Base-by-base conservation (phyloP, 2,329 filamentous ascomycete species). In the Exophiala sideris region DNA sequence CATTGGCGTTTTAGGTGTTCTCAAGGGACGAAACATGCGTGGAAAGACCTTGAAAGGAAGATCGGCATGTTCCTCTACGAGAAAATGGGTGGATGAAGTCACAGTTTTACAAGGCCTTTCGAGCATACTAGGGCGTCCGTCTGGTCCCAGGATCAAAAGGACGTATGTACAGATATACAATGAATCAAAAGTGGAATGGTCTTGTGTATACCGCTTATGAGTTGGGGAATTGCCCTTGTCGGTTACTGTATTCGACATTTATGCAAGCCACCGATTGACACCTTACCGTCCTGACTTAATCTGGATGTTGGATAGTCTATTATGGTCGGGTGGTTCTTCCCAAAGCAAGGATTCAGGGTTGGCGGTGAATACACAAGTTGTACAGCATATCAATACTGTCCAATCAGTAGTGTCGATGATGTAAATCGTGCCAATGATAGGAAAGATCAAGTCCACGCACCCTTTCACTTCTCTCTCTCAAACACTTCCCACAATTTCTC, bases 141-240 rank as follows among this genome's bases (percentile, higher is more conserved):
- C 29, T 45, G 20, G 24, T 56, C 36, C 24, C 33, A 48, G 7
- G 24, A 29, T 8, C 24, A 56, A 52, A 56, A 52, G 35, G 42
- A 42, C 49, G 57, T 50, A 55, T 59, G 57, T 59, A 59, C 57
- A 59, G 57, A 59, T 56, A 59, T 51, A 59, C 52, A 48, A 42
- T 36, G 44, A 50, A 52, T 34, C 42, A 51, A 36, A 48, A 33
- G 40, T 21, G 29, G 39, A 29, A 11, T 45, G 36, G 41, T 16
- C 35, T 16, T 36, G 53, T 39, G 36, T 57, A 29, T 56, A 18
- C 16, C 16, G 16, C 16, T 18, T 18, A 50, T 54, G 34, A 7
- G 9, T 32, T 21, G 24, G 24, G 7, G 5, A 8, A 16, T 21
- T 16, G 18, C 40, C 11, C 40, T 42, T 42, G 9, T 38, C 10